A percentile compares a stretch with the other conserved stretches of the same genome.
These are phyloP conservation scores for Peltaster fructicola DNA, from an alignment of 2,329 filamentous ascomycete species.

Conservation along the genomic window DNA sequence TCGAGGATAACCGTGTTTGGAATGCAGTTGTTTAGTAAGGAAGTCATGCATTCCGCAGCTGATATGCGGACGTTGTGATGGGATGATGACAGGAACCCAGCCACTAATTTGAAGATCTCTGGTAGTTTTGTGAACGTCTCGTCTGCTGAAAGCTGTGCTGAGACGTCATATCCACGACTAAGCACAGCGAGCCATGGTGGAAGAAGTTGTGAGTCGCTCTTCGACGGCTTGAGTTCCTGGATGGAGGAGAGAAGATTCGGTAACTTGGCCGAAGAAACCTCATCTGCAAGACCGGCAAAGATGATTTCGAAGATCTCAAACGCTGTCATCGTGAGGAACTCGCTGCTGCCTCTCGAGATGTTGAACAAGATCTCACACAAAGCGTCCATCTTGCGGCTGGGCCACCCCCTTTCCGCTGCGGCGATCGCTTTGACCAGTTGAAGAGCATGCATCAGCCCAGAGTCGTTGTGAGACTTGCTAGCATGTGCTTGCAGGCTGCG, in stretches of 20 bases:
- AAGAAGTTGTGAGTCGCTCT: constrained; percentile 85
- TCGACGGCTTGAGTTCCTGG: constrained; percentile 72
- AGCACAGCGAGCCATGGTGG: constrained; percentile 94
- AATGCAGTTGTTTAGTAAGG: constrained; percentile 79
- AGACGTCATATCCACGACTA: constrained; percentile 85
- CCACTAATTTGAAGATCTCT: constrained; percentile 62
- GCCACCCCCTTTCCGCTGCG: constrained; percentile 78
- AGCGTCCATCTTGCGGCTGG: constrained; percentile 83
- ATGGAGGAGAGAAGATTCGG: constrained; percentile 82
- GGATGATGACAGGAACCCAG: constrained; percentile 65
- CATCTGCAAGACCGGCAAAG: constrained; percentile 77
- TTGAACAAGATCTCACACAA: constrained; percentile 76
- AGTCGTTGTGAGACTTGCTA: constrained; percentile 39
- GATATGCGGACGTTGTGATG: constrained; percentile 90
- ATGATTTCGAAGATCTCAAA: constrained; percentile 98
- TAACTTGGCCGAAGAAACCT: constrained; percentile 75
- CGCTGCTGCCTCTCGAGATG: constrained; percentile 79
- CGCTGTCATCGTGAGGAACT: constrained; percentile 88
- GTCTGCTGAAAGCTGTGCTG: constrained; percentile 69
- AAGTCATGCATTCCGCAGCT: constrained; percentile 85
- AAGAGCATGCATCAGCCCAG: constrained; percentile 74
- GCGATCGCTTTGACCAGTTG: constrained; percentile 87
- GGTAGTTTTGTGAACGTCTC: constrained; percentile 87
- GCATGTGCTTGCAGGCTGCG: constrained; percentile 62
- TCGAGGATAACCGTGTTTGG: constrained; percentile 69